Conservation (phyloP, 2,329 filamentous ascomycete genomes). For the Coleophoma eucalyptorum region DNA sequence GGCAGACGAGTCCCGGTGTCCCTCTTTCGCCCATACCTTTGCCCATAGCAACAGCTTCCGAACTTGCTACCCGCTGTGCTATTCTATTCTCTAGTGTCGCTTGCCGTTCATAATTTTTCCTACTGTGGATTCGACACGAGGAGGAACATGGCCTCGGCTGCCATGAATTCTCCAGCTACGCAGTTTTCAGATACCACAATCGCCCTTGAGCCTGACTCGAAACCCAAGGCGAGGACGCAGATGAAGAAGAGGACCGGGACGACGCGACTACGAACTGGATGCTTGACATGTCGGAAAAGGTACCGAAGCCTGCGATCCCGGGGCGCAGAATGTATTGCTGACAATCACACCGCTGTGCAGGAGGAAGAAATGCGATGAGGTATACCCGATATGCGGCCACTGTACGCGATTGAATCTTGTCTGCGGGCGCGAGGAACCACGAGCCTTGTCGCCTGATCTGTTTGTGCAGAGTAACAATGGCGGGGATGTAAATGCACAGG, state of each 20-base stretch:
- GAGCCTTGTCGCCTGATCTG: neutral
- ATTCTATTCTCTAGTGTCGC: too few relatives aligned
- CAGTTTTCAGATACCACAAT: neutral
- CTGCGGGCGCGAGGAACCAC: neutral
- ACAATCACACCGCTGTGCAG: neutral
- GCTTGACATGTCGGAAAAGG: neutral
- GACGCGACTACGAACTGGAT: neutral
- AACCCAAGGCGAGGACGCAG: neutral
- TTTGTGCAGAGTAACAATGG: neutral
- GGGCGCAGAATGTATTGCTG: neutral
- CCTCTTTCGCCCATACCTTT: too few relatives aligned
- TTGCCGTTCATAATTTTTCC: too few relatives aligned
- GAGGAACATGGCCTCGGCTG: neutral
- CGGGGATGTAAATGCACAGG: neutral
- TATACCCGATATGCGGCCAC: neutral
- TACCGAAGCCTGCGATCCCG: neutral
- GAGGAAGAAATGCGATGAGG: constrained; percentile 1
- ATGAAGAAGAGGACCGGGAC: neutral
- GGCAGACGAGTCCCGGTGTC: too few relatives aligned
- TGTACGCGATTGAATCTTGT: constrained; percentile 1
- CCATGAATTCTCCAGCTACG: neutral
- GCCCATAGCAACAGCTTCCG: too few relatives aligned
- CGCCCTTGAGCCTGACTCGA: neutral
- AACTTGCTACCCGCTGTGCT: too few relatives aligned
- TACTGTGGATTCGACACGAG: neutral